Conservation (phyloP, 2,329 filamentous ascomycete genomes). For the Phaeosphaeria sp. region DNA sequence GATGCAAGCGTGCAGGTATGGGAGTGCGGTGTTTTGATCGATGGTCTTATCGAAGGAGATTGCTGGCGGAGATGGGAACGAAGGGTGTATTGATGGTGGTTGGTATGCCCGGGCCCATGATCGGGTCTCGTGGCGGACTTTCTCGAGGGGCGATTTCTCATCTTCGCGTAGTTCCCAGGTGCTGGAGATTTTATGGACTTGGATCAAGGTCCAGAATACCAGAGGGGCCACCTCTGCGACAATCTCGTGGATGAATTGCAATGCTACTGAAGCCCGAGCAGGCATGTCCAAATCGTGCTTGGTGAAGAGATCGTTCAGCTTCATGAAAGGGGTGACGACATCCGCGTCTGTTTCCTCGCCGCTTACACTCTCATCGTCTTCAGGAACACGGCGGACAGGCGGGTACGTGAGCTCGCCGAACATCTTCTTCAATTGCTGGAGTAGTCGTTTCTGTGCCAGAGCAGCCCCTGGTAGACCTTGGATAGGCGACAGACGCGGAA, state of each 20-base stretch:
- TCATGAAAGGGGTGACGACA: conserved; percentile 36
- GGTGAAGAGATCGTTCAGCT: conserved; percentile 39
- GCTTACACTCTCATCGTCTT: conserved; percentile 43
- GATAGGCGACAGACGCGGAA: conserved; percentile 63
- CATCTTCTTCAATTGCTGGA: conserved; percentile 33
- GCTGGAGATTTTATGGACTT: conserved; percentile 30
- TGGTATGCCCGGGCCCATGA: conserved; percentile 40
- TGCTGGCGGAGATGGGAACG: conserved; percentile 43
- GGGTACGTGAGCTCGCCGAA: conserved; percentile 37
- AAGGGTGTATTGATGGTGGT: conserved; percentile 44
- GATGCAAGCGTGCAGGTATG: conserved; percentile 37
- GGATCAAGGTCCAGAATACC: conserved; percentile 42
- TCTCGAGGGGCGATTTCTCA: conserved; percentile 21
- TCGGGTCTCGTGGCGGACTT: conserved; percentile 37
- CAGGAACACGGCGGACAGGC: conserved; percentile 30
- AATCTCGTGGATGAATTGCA: conserved; percentile 38
- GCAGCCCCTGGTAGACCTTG: conserved; percentile 50
- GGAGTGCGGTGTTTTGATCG: conserved; percentile 14
- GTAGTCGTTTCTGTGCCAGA: conserved; percentile 42
- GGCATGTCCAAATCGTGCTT: conserved; percentile 33
- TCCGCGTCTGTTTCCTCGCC: conserved; percentile 44
- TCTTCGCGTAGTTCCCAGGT: conserved; percentile 4
- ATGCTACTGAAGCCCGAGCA: conserved; percentile 37
- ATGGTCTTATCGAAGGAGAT: conserved; percentile 27
- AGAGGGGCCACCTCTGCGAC: conserved; percentile 38